Evolutionary conservation across 768 basidiomycete species (phyloP).

Genomic region (Cyathus striatus): DNA sequence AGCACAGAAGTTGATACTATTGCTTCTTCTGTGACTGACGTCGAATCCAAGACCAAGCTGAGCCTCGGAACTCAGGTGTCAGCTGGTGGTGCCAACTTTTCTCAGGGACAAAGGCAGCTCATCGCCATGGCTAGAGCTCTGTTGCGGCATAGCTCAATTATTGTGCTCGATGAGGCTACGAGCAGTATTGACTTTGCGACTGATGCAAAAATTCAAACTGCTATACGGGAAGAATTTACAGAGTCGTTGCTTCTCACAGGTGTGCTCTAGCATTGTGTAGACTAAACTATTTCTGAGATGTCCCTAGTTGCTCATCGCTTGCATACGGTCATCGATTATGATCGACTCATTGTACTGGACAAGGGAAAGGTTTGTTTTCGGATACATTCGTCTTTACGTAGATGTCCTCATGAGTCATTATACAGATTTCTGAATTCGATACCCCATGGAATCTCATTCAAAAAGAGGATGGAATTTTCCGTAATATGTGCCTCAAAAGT

Average conservation of each 20-base stretch:
- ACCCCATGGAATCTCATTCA: constrained; percentile 65
- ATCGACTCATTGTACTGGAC: constrained; percentile 77
- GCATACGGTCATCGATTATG: constrained; percentile 77
- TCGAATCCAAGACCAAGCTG: constrained; percentile 51
- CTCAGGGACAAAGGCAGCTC: constrained; percentile 86
- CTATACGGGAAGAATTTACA: constrained; percentile 82
- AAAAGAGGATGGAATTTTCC: constrained; percentile 60
- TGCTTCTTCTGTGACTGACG: constrained; percentile 44
- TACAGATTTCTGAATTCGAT: constrained; percentile 59
- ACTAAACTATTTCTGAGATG: not conserved
- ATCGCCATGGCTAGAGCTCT: constrained; percentile 85
- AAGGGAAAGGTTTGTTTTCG: constrained; percentile 58
- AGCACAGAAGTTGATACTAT: constrained; percentile 25
- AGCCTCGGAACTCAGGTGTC: constrained; percentile 79
- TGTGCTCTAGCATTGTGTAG: constrained; percentile 18
- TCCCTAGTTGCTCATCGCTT: constrained; percentile 64
- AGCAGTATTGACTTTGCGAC: constrained; percentile 86
- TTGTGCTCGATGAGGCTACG: constrained; percentile 81
- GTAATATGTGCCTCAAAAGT: constrained; percentile 67
- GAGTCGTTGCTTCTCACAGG: constrained; percentile 70
- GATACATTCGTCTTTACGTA: constrained; percentile 5
- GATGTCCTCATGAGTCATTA: not conserved
- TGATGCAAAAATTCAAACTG: constrained; percentile 85
- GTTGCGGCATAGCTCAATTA: constrained; percentile 65
- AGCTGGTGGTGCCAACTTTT: constrained; percentile 86